Percentiles rank a stretch among this genome's conserved stretches.
phyloP scores from a whole-genome alignment of 371 early-diverging fungal genomes.

The Mucor circinelloides region DNA sequence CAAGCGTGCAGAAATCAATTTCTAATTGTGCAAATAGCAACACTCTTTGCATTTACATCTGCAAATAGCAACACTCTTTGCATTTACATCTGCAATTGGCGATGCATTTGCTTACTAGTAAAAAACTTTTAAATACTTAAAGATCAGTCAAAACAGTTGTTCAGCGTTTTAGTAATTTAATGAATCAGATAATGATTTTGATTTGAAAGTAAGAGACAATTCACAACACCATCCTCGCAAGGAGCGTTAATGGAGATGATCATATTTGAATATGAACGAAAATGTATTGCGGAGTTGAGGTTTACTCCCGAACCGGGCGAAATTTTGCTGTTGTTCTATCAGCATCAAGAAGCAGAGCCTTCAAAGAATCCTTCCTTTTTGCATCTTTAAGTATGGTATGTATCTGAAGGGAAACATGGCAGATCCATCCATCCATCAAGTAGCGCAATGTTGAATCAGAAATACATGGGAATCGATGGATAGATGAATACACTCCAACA shows the following conservation, averaged over 20 bases:
- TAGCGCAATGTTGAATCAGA: neutral
- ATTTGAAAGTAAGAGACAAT: too few relatives aligned
- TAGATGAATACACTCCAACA: neutral
- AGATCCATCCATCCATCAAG: constrained; percentile 15
- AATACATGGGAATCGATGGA: neutral
- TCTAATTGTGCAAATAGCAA: too few relatives aligned
- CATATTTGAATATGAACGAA: neutral
- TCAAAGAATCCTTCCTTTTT: constrained; percentile 16
- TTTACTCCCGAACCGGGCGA: constrained; percentile 8
- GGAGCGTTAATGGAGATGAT: neutral
- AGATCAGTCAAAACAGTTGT: too few relatives aligned
- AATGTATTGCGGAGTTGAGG: neutral
- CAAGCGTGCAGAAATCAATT: too few relatives aligned
- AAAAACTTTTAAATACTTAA: too few relatives aligned
- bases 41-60: too few relatives aligned
- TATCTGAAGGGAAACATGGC: neutral
- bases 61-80: too few relatives aligned
- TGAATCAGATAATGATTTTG: too few relatives aligned
- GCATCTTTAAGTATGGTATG: constrained; percentile 19
- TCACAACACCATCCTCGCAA: too few relatives aligned
- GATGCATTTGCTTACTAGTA: too few relatives aligned
- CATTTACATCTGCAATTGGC: too few relatives aligned
- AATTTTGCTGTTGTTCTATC: neutral
- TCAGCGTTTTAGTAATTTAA: too few relatives aligned
- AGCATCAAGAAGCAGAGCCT: constrained; percentile 4